Evolutionary conservation across 1,284 basidiomycete species (phyloP).

Genomic region (Microbotryum silenes-acaulis): DNA sequence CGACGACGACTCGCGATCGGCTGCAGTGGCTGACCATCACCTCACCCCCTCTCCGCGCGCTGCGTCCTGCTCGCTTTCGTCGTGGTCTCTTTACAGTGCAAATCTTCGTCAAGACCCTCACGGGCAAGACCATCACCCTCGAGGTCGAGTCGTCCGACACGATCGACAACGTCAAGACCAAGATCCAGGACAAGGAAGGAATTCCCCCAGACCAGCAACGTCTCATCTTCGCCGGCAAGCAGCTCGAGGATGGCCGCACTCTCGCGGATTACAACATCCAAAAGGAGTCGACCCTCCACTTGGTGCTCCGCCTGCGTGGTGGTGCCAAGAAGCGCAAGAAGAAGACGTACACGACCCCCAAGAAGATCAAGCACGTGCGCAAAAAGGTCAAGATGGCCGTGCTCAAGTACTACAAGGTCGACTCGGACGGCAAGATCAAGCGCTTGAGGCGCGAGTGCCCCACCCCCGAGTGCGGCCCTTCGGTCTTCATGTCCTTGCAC

Average conservation of each 20-base stretch:
- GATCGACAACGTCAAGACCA: conserved; percentile 50
- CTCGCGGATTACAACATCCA: conserved; percentile 44
- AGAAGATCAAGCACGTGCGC: conserved; percentile 99
- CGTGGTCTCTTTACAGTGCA: conserved; percentile 27
- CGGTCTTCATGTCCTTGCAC: conserved; percentile 93
- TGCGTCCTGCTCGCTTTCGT: too few relatives aligned
- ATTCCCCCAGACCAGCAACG: conserved; percentile 45
- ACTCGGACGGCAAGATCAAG: conserved; percentile 99
- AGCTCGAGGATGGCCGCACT: conserved; percentile 46
- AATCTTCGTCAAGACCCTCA: conserved; percentile 38
- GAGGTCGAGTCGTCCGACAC: conserved; percentile 55
- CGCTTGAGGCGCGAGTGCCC: conserved; percentile 96
- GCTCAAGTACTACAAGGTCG: conserved; percentile 99
- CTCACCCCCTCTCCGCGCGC: too few relatives aligned
- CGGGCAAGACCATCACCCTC: conserved; percentile 46
- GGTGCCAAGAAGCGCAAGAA: conserved; percentile 99
- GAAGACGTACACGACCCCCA: conserved; percentile 91
- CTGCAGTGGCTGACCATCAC: too few relatives aligned
- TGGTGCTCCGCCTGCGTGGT: conserved; percentile 66
- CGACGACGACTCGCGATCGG: too few relatives aligned
- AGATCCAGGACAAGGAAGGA: conserved; percentile 44
- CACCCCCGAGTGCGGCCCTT: conserved; percentile 77
- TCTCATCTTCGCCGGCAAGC: conserved; percentile 46
- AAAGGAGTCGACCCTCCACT: conserved; percentile 41
- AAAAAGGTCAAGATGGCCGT: conserved; percentile 99